A percentile compares a stretch with the other conserved stretches of the same genome.
Conservation (phyloP, 345 rosid genomes). For the Mangifera indica region DNA sequence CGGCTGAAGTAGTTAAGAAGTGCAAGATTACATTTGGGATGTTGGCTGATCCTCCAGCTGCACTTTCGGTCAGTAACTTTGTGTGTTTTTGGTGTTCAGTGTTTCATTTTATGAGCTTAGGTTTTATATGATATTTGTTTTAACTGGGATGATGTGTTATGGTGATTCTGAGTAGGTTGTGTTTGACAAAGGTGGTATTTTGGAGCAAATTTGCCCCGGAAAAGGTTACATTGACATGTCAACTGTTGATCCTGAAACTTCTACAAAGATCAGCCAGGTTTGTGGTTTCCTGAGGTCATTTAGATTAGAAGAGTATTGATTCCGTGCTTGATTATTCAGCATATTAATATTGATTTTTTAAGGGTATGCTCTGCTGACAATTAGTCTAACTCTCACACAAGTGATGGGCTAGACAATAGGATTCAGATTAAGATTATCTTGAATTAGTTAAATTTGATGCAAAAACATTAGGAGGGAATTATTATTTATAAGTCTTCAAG, state of each 20-base stretch:
- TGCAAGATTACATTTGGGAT: conserved; percentile 85
- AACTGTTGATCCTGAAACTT: conserved; percentile 88
- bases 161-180: conserved; percentile 57
- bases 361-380: background rate
- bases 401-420: background rate
- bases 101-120: background rate
- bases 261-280: conserved; percentile 72
- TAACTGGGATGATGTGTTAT: background rate
- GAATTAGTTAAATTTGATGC: background rate
- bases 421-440: background rate
- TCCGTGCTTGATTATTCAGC: conserved; percentile 2
- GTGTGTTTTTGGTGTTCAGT: background rate
- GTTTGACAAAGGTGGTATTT: conserved; percentile 77
- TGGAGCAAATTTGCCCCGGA: conserved; percentile 63
- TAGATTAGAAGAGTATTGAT: background rate
- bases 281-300: background rate
- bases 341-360: background rate
- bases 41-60: conserved; percentile 88
- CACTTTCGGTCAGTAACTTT: conserved; percentile 58
- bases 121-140: background rate
- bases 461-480: background rate
- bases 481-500: background rate
- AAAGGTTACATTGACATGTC: conserved; percentile 95
- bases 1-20: conserved; percentile 81
- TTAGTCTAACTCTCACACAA: background rate